Percentiles rank a stretch among this genome's conserved stretches.
Evolutionary conservation across 257 asterid genomes (phyloP).

Genomic region (Nicotiana obtusifolia): DNA sequence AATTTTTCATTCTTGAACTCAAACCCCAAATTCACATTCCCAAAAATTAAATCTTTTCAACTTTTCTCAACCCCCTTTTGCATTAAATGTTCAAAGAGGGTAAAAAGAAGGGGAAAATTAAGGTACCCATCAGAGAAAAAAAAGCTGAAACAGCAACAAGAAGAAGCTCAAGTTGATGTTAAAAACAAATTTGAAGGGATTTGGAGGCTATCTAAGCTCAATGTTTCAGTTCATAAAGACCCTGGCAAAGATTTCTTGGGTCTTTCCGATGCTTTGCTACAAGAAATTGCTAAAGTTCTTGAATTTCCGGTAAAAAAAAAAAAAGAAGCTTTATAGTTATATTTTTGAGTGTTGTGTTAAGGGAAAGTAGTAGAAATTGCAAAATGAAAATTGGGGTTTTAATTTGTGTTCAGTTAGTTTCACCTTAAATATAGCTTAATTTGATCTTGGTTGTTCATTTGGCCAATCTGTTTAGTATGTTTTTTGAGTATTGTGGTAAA

Average conservation of each 20-base stretch:
- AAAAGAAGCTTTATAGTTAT: background rate
- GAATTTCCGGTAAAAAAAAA: slow-evolving; percentile 64
- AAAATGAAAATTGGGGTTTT: background rate
- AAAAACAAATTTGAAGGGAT: slow-evolving; percentile 46
- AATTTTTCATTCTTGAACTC: slow-evolving; percentile 24
- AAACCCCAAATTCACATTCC: slow-evolving; percentile 24
- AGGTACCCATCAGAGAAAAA: slow-evolving; percentile 97
- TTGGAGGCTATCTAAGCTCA: slow-evolving; percentile 81
- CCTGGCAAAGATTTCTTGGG: slow-evolving; percentile 83
- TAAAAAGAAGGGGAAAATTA: slow-evolving; percentile 72
- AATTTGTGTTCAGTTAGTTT: background rate
- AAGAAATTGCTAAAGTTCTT: slow-evolving; percentile 75
- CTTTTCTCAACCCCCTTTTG: slow-evolving; percentile 19
- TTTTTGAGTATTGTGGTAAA: too few relatives aligned
- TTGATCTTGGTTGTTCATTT: background rate
- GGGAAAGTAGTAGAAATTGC: background rate
- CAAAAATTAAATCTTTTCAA: background rate
- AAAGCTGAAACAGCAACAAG: slow-evolving; percentile 43
- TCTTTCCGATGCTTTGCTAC: slow-evolving; percentile 64
- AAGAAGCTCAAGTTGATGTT: slow-evolving; percentile 28
- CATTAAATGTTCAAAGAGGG: slow-evolving; percentile 46
- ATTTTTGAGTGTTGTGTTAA: background rate
- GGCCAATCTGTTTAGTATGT: too few relatives aligned
- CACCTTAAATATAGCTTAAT: too few relatives aligned
- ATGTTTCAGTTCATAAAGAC: slow-evolving; percentile 61